A percentile compares a stretch with the other conserved stretches of the same genome.
phyloP scores from a whole-genome alignment of 225 moss, liverwort and hornwort genomes.

The Sphagnum tenellum region DNA sequence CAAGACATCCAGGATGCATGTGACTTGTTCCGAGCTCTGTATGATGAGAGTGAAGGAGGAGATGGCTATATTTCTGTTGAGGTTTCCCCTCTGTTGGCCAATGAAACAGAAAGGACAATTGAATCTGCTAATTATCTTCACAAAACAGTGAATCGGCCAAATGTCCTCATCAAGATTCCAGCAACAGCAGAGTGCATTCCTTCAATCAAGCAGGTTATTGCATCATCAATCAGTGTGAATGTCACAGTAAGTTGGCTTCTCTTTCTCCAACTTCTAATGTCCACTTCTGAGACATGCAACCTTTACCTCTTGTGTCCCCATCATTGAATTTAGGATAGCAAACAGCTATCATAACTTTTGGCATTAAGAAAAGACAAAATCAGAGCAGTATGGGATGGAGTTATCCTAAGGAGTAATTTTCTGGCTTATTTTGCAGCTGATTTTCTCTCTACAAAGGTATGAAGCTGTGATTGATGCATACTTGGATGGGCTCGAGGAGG shows the following conservation, averaged over 20 bases:
- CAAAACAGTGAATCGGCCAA: slow-evolving; percentile 55
- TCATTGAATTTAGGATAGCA: no score
- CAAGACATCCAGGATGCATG: slow-evolving; percentile 98
- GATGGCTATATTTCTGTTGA: slow-evolving; percentile 93
- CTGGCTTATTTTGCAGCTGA: slow-evolving; percentile 38
- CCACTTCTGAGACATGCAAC: no score
- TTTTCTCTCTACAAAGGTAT: slow-evolving; percentile 83
- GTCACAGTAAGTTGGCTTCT: slow-evolving; percentile 53
- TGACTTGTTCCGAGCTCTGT: slow-evolving; percentile 68
- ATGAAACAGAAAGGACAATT: slow-evolving; percentile 61
- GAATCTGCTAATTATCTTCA: slow-evolving; percentile 65
- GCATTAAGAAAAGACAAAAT: no score
- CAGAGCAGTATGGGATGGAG: no score
- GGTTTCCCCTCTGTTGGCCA: slow-evolving; percentile 82
- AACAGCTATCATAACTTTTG: no score
- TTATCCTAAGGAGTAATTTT: no score
- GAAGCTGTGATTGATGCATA: slow-evolving; percentile 87
- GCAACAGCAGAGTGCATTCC: slow-evolving; percentile 80
- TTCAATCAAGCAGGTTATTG: slow-evolving; percentile 59
- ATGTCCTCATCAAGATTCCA: slow-evolving; percentile 90
- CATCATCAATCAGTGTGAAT: slow-evolving; percentile 86
- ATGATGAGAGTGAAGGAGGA: slow-evolving; percentile 48
- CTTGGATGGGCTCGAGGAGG: slow-evolving; percentile 67
- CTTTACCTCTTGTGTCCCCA: no score
- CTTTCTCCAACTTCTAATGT: no score